Evolutionary conservation across 75 land plant species (phyloP).

Genomic region (Cunninghamia lanceolata): DNA sequence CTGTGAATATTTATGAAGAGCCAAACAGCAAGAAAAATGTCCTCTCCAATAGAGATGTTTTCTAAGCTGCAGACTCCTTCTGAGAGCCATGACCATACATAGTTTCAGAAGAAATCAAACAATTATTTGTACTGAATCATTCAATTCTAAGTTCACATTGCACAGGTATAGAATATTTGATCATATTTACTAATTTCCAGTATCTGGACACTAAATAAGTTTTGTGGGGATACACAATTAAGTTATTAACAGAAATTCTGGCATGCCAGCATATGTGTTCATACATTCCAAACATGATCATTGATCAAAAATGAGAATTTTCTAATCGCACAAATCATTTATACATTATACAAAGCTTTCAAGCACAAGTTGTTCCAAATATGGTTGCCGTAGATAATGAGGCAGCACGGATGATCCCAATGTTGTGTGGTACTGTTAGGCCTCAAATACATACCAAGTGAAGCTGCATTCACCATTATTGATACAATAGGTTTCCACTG

Average conservation of each 20-base stretch:
- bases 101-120: neutral
- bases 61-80: neutral
- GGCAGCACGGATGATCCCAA: neutral
- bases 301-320: neutral
- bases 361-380: neutral
- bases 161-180: neutral
- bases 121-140: neutral
- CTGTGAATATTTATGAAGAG: neutral
- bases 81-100: neutral
- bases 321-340: neutral
- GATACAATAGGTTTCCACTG: neutral
- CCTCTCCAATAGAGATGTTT: neutral
- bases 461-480: neutral
- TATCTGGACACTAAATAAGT: neutral
- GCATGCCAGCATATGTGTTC: neutral
- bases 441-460: neutral
- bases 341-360: neutral
- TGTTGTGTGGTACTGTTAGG: neutral
- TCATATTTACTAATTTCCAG: neutral
- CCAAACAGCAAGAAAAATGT: neutral
- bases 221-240: neutral
- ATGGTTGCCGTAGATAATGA: neutral
- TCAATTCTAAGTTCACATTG: neutral
- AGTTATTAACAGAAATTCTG: neutral
- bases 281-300: neutral